Base-by-base conservation (phyloP, 106 monocot species). In the Dactylorhiza incarnata region DNA sequence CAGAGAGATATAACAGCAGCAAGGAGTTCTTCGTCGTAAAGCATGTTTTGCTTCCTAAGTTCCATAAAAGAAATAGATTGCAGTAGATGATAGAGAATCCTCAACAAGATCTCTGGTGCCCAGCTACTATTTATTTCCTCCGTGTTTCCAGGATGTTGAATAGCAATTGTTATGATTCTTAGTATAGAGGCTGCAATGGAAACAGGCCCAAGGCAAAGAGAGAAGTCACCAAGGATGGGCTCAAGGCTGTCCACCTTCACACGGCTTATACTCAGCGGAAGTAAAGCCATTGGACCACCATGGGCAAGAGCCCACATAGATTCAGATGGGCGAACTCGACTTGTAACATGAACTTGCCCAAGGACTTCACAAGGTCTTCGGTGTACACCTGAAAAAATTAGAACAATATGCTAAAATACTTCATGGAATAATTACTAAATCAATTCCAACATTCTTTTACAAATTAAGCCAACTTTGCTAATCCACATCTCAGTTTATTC, bases 351-450 rank as follows among this genome's bases (percentile, higher is more conserved):
- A 79, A 99, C 97, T 79, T 82, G 91, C 43, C 97, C 97, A 81
- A 99, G 94, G 45, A 99, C 94, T 83, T 99, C 97, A 83, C 94
- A 91, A 85, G 96, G 94, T 81, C 89, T 94, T 76, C 94, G 84
- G 46, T 84, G 89, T 53, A 79, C 66, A 75, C 97, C 97, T 99
- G 74, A 72, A 78, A 78, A 37, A 79, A 44, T 59, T 53, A 58
- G 29, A 54, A 22, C 6, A 26, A 48, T 19, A 12, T 63, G 29
- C 49, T 72, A 26, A 65, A 65, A 29, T 26, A 65, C 10, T 65
- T 65, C 12, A 29, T 29, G 24, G 10, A 10, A 65, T 65, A 26
- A 65, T 65, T 19, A 13, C 26, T 17, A 29, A 11, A 26, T 65
- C 11, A 65, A 26, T 65, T 65, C 29, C 14, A 65, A 29, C 19